Conservation (phyloP, 1,284 basidiomycete species). For the Clitocybe nebularis region DNA sequence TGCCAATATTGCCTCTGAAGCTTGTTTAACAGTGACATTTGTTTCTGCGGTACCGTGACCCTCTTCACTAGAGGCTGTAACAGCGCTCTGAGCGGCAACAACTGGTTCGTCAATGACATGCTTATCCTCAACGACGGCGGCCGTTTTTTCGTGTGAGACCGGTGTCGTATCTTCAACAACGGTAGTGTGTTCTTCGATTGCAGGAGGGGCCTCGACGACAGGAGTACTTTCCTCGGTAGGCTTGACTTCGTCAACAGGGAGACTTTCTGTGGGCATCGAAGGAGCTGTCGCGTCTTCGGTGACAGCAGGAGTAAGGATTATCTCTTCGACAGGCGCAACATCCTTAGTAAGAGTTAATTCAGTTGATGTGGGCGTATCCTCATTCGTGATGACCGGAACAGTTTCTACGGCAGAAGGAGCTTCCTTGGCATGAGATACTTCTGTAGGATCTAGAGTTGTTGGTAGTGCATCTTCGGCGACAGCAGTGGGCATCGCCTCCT, state of each 20-base stretch:
- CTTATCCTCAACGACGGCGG: too few relatives aligned
- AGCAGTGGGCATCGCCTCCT: not conserved
- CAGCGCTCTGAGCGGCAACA: too few relatives aligned
- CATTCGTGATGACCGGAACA: too few relatives aligned
- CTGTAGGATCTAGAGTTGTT: not conserved
- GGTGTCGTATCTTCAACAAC: not conserved
- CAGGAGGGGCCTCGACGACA: not conserved
- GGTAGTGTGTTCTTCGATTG: not conserved
- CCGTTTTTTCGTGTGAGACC: too few relatives aligned
- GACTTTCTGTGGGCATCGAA: not conserved
- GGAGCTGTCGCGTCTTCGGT: not conserved
- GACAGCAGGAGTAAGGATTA: not conserved
- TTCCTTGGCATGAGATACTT: slow-evolving; percentile 4
- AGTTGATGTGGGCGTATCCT: not conserved
- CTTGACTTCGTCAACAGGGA: not conserved
- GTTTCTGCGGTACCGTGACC: not conserved
- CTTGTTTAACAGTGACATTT: not conserved
- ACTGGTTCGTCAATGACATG: too few relatives aligned
- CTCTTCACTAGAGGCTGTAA: too few relatives aligned
- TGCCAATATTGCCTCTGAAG: not conserved
- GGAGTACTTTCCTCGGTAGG: not conserved
- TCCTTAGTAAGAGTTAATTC: not conserved
- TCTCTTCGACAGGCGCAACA: not conserved
- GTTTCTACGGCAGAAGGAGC: not conserved
- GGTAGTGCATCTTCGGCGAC: not conserved